A percentile compares a stretch with the other conserved stretches of the same genome.
phyloP scores from a whole-genome alignment of 2,329 filamentous ascomycete species.

The Venturia asperata region DNA sequence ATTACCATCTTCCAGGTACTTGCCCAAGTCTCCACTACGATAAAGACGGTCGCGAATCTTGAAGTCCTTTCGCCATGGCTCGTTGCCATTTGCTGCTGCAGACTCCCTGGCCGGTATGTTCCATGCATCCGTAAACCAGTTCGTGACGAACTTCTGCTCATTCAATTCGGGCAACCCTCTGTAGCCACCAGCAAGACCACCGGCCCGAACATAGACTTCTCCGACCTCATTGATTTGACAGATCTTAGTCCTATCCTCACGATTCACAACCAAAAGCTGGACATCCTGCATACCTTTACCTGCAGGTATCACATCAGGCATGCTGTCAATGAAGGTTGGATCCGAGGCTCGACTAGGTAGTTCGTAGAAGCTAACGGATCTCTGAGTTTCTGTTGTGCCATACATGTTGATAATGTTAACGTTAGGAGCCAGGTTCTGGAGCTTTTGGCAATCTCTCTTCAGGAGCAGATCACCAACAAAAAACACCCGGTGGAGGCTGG shows the following conservation, averaged over 20 bases:
- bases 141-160: slow-evolving; percentile 68
- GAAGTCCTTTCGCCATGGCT: slow-evolving; percentile 74
- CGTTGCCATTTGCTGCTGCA: slow-evolving; percentile 42
- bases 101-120: slow-evolving; percentile 51
- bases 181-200: slow-evolving; percentile 77
- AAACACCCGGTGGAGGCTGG: slow-evolving; percentile 69
- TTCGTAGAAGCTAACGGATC: slow-evolving; percentile 76
- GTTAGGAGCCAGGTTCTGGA: slow-evolving; percentile 71
- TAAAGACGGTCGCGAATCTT: slow-evolving; percentile 81
- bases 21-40: slow-evolving; percentile 76
- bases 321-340: slow-evolving; percentile 54
- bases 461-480: slow-evolving; percentile 90
- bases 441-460: slow-evolving; percentile 67
- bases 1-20: slow-evolving; percentile 62
- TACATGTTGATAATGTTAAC: slow-evolving; percentile 78
- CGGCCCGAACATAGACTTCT: slow-evolving; percentile 76
- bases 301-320: slow-evolving; percentile 72
- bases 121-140: slow-evolving; percentile 76
- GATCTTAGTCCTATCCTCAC: slow-evolving; percentile 56
- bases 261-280: slow-evolving; percentile 77
- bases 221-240: slow-evolving; percentile 77
- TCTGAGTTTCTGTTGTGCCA: slow-evolving; percentile 77
- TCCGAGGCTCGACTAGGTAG: slow-evolving; percentile 61
- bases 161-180: slow-evolving; percentile 57
- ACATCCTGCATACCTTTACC: slow-evolving; percentile 80